A percentile compares a stretch with the other conserved stretches of the same genome.
These are phyloP conservation scores for Mycena olivaceomarginata DNA, from an alignment of 768 basidiomycete species.

Conservation along the genomic window DNA sequence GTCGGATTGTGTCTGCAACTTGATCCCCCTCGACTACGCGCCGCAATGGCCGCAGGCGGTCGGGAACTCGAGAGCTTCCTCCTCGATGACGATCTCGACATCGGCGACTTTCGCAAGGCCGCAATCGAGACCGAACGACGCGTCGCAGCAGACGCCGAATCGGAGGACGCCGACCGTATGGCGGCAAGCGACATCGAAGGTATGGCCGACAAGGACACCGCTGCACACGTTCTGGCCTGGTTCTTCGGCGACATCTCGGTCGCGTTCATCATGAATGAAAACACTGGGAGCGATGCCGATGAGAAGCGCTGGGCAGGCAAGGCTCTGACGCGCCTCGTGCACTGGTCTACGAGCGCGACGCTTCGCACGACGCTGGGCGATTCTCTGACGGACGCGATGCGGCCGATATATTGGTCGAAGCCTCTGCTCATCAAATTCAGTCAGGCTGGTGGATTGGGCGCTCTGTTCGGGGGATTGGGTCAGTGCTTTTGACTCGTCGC, in stretches of 20 bases:
- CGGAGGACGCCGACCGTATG: constrained; percentile 49
- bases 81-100: constrained; percentile 52
- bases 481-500: constrained; percentile 5
- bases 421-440: constrained; percentile 45
- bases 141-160: constrained; percentile 48
- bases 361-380: constrained; percentile 49
- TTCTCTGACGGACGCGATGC: constrained; percentile 51
- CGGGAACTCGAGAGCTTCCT: constrained; percentile 50
- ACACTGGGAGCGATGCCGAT: constrained; percentile 36
- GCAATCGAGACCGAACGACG: constrained; percentile 37
- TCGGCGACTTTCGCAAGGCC: constrained; percentile 48
- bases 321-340: constrained; percentile 47
- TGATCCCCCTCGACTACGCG: constrained; percentile 47
- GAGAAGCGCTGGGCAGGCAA: constrained; percentile 41
- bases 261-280: constrained; percentile 47
- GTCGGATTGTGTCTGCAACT: constrained; percentile 51
- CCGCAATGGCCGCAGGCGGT: constrained; percentile 38
- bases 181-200: constrained; percentile 43
- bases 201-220: constrained; percentile 44
- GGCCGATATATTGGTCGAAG: constrained; percentile 49
- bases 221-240: constrained; percentile 48
- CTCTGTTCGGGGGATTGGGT: constrained; percentile 53
- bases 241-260: constrained; percentile 52
- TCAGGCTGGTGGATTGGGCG: constrained; percentile 51
- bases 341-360: constrained; percentile 45